Evolutionary conservation across 1,284 basidiomycete species (phyloP), one percentile per base, ranked within the genome.

Genomic region (Cronartium quercuum): DNA sequence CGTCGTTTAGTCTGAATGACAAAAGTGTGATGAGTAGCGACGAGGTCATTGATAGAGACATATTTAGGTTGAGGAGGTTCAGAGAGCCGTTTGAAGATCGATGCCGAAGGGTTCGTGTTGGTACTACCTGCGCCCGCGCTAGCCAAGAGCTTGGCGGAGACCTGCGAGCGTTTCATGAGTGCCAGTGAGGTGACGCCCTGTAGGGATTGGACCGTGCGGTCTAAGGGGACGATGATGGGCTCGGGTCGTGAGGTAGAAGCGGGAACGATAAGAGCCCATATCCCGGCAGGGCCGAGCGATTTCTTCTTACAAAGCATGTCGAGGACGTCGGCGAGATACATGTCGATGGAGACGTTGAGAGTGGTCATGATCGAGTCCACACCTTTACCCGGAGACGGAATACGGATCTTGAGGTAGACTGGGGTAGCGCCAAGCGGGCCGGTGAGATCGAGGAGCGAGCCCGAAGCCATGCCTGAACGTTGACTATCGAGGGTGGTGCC

Each of bases 271-370:
- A 81, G 76, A 34, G 80, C 81, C 80, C 81, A 82, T n/a, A 79
- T 77, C 55, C 78, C 78, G 5, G 78, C 76, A 24, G 77, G 76
- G 1, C 74, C 78, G 35, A 82, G 76, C 35, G 79, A 77, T 12
- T 79, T 76, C 73, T 80, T 80, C 37, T 78, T 75, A 74, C 81
- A 80, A 29, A 81, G 77, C 77, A 78, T 77, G 78, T 97, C 94
- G 47, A 98, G 87, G 0, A 94, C 91, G 82, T 99, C 94, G 73
- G 93, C 91, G 86, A 98, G 90, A 82, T 97, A 98, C 89, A 92
- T 96, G n/a, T 92, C 93, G 15, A 90, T 87, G 2, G 92, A 79
- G 13, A 83, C 81, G 42, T 82, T 78, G 13, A 83, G 66, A n/a
- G 80, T 82, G 38, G 81, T 82, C 15, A 70, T 77, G 63, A 73